Evolutionary conservation across 306 rosid genomes (phyloP).

Genomic region (Prosopis cineraria): DNA sequence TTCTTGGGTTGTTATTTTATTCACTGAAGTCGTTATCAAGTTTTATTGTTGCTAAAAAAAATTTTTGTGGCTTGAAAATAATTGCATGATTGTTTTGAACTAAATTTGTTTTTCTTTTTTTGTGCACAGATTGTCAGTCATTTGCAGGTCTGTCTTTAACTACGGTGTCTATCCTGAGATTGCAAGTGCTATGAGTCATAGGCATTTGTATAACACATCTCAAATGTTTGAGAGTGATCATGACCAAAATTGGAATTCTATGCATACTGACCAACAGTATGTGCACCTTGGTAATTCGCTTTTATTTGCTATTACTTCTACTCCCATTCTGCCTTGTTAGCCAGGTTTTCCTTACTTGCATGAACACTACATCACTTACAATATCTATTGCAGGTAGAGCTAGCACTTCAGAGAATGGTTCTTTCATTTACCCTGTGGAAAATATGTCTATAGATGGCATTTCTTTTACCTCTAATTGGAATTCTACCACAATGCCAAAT

Average conservation of each 20-base stretch:
- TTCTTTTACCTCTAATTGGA: constrained; percentile 70
- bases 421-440: constrained; percentile 62
- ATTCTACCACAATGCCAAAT: constrained; percentile 56
- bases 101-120: background rate
- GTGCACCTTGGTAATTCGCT: constrained; percentile 63
- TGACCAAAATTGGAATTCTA: constrained; percentile 79
- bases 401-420: constrained; percentile 61
- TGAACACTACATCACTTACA: constrained; percentile 17
- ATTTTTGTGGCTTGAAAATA: constrained; percentile 7
- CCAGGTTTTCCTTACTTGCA: constrained; percentile 20
- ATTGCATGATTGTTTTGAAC: constrained; percentile 16
- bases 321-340: constrained; percentile 4
- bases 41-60: constrained; percentile 1
- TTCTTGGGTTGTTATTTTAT: background rate
- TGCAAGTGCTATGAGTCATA: constrained; percentile 68
- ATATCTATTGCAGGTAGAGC: constrained; percentile 55
- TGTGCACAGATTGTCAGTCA: constrained; percentile 41
- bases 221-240: constrained; percentile 68
- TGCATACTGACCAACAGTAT: constrained; percentile 70
- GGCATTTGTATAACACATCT: constrained; percentile 65
- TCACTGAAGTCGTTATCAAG: background rate
- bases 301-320: constrained; percentile 25
- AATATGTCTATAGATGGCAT: constrained; percentile 57
- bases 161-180: constrained; percentile 34
- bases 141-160: constrained; percentile 27